Conservation (phyloP, 495 filamentous ascomycete genomes). For the Xylaria palmicola region DNA sequence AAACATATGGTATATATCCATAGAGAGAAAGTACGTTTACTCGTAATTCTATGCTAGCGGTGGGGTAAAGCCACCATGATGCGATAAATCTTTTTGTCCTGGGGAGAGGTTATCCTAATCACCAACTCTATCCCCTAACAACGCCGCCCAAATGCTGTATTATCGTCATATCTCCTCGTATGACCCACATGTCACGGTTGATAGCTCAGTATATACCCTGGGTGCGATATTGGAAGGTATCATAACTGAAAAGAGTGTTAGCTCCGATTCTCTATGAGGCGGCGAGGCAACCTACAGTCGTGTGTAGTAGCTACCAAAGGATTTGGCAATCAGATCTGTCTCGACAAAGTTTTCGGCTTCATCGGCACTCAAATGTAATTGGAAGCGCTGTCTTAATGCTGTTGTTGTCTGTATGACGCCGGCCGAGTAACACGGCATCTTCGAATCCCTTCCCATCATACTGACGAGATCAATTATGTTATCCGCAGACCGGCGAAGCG, state of each 20-base stretch:
- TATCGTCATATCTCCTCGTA: slow-evolving; percentile 24
- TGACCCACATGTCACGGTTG: slow-evolving; percentile 6
- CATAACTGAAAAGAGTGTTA: slow-evolving; percentile 53
- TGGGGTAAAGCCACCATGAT: slow-evolving; percentile 14
- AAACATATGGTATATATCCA: slow-evolving; percentile 16
- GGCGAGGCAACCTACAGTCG: slow-evolving; percentile 53
- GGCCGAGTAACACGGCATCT: slow-evolving; percentile 73
- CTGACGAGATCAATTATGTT: slow-evolving; percentile 69
- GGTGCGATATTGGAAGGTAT: slow-evolving; percentile 77
- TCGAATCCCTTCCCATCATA: slow-evolving; percentile 72
- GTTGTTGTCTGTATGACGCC: slow-evolving; percentile 60
- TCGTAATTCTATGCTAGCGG: slow-evolving; percentile 19
- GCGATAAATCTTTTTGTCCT: slow-evolving; percentile 26
- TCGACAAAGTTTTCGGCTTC: slow-evolving; percentile 74
- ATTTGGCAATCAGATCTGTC: slow-evolving; percentile 67
- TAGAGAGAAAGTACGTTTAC: slow-evolving; percentile 4
- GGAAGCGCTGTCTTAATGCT: slow-evolving; percentile 64
- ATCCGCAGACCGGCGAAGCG: slow-evolving; percentile 67
- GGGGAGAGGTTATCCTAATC: slow-evolving; percentile 27
- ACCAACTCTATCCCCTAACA: slow-evolving; percentile 29
- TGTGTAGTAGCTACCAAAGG: slow-evolving; percentile 73
- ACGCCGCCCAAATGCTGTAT: slow-evolving; percentile 38
- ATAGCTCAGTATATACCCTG: slow-evolving; percentile 68
- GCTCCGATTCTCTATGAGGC: background rate
- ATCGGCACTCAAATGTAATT: slow-evolving; percentile 69